Percentiles rank a stretch among this genome's conserved stretches.
Evolutionary conservation across 768 basidiomycete genomes (phyloP).

Genomic region (Leccinum longicurvipes): DNA sequence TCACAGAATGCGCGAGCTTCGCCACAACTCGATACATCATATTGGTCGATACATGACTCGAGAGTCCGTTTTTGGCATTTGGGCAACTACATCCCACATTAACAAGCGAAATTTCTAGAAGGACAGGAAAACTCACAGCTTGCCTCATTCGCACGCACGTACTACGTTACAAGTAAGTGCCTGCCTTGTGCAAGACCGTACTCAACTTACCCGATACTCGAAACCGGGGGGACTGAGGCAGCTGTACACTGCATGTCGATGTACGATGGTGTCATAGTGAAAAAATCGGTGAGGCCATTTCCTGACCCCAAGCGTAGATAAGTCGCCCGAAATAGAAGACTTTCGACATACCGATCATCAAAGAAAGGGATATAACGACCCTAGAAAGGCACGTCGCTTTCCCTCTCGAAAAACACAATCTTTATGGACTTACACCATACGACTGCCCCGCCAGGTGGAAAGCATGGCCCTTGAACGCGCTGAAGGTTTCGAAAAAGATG

Average conservation of each 20-base stretch:
- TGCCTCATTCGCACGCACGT: constrained; percentile 43
- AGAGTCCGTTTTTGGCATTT: constrained; percentile 60
- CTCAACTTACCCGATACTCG: constrained; percentile 18
- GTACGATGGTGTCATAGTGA: constrained; percentile 38
- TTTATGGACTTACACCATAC: constrained; percentile 38
- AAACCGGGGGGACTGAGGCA: constrained; percentile 48
- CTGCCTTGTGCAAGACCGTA: background rate
- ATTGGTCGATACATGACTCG: constrained; percentile 59
- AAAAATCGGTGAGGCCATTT: constrained; percentile 43
- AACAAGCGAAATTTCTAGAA: background rate
- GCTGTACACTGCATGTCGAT: constrained; percentile 56
- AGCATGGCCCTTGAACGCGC: constrained; percentile 61
- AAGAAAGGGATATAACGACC: constrained; percentile 52
- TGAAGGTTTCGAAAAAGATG: constrained; percentile 74
- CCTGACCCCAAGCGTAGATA: constrained; percentile 24
- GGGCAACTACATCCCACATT: constrained; percentile 48
- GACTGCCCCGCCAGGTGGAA: constrained; percentile 64
- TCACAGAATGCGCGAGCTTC: constrained; percentile 70
- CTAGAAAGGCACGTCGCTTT: constrained; percentile 22
- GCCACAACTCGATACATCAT: constrained; percentile 64
- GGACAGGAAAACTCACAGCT: constrained; percentile 27
- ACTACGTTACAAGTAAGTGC: constrained; percentile 1
- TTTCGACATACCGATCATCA: constrained; percentile 43
- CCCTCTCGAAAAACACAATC: background rate
- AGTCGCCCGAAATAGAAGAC: background rate